Base-by-base conservation (phyloP, 257 asterid genomes). In the Plectranthus barbatus region DNA sequence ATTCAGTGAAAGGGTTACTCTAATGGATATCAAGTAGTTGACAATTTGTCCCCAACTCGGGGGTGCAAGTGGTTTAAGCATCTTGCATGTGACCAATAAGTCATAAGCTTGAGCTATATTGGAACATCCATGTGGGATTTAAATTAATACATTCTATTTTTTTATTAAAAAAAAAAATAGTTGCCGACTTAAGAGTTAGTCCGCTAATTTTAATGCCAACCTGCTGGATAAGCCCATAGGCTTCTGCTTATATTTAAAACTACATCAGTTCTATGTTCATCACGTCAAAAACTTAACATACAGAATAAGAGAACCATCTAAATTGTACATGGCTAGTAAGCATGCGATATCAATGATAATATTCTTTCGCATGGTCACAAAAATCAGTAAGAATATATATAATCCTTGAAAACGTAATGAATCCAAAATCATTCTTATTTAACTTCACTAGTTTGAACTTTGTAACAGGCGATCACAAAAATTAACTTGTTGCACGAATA, bases 401-500 rank as follows among this genome's bases (percentile, higher is more conserved):
- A 21, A 23, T 40, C 56, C 12, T 17, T n/a, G 47, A 19, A 53
- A 19, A 57, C 46, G 14, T 17, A 9, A 13, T 39, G 15, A 21
- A 45, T 41, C 51, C 51, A 36, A 29, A 14, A 36, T 67, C 18
- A 31, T 9, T 19, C 6, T 42, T 55, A 47, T 56, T 36, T 9
- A 10, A 64, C 13, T 9, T 24, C 19, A 18, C 48, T 15, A 51
- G 37, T 39, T 19, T 13, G 42, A 58, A 40, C 1, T 59, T 57
- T 26, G 7, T 40, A 31, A 26, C 39, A 60, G 29, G 7, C 4
- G 50, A 21, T 42, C 21, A 42, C 52, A 15, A 13, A 23, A 45
- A 51, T 31, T 33, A 68, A 62, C 62, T 64, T 42, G 62, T 6
- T 23, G 42, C 56, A 64, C 18, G 21, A 41, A 29, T 13, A 61